Base-by-base conservation (phyloP, 139 green algal species). In the Chlamydomonas eustigma region DNA sequence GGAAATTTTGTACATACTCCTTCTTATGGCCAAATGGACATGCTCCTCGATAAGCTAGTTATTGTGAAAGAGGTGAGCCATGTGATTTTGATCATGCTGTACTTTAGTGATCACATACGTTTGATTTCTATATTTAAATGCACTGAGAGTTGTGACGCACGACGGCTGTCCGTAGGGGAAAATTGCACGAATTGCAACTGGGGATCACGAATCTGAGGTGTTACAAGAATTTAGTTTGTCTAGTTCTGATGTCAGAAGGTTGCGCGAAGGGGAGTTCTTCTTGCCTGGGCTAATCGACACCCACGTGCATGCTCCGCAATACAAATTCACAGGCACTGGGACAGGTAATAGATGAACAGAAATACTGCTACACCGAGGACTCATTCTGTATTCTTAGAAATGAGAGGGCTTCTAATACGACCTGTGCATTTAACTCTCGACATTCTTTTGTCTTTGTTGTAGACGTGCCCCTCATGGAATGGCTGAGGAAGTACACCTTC, bases 401-500 rank as follows among this genome's bases (percentile, higher is more conserved):
- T n/a, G n/a, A n/a, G n/a, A n/a, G n/a, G n/a, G n/a, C n/a, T n/a
- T n/a, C n/a, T n/a, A n/a, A n/a, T n/a, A n/a, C n/a, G n/a, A n/a
- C n/a, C n/a, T n/a, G n/a, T n/a, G n/a, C n/a, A n/a, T n/a, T n/a
- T n/a, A n/a, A n/a, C n/a, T n/a, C n/a, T n/a, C n/a, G n/a, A n/a
- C n/a, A n/a, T n/a, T n/a, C n/a, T n/a, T n/a, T n/a, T n/a, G n/a
- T n/a, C n/a, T n/a, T n/a, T n/a, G n/a, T n/a, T 34, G 81, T 77
- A 4, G 78, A 87, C 35, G 75, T 77, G 24, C 78, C 82, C 12
- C 82, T 87, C 3, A 87, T 87, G 78, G 82, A 87, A 8, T 87
- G 82, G 82, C 76, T 87, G 2, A 39, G 52, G 30, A 82, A 84
- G 66, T 87, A 84, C 73, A 87, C 82, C 4, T 87, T 87, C 63